A percentile compares a stretch with the other conserved stretches of the same genome.
Evolutionary conservation across 768 basidiomycete genomes (phyloP).

Genomic region (Mycena rosella): DNA sequence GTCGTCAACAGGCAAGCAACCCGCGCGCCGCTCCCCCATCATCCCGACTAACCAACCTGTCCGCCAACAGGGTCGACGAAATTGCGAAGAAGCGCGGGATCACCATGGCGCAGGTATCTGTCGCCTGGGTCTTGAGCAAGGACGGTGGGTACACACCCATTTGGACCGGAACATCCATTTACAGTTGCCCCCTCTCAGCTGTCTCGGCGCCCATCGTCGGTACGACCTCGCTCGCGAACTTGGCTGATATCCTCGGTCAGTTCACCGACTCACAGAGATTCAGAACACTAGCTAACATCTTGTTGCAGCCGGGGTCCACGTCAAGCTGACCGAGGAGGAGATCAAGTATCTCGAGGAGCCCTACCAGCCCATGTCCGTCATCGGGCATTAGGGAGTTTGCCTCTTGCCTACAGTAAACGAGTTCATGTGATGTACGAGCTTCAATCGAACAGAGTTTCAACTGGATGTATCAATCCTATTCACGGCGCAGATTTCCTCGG

Average conservation of each 20-base stretch:
- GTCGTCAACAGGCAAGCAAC: conserved; percentile 1
- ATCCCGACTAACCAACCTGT: not conserved
- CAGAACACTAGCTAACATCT: too few species aligned
- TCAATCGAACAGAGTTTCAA: too few species aligned
- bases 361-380: not conserved
- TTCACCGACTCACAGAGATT: too few species aligned
- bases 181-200: not conserved
- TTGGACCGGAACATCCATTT: too few species aligned
- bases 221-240: conserved; percentile 5
- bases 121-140: not conserved
- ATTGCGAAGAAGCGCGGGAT: conserved; percentile 2
- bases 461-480: too few species aligned
- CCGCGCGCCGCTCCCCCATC: not conserved
- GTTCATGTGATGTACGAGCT: too few species aligned
- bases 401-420: too few species aligned
- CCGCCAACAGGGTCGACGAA: not conserved
- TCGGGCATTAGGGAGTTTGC: not conserved
- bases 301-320: not conserved
- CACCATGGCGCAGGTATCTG: not conserved
- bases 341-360: not conserved
- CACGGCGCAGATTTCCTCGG: too few species aligned
- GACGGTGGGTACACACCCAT: not conserved
- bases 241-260: conserved; percentile 4
- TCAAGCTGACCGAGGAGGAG: not conserved
- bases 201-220: conserved; percentile 7